These are phyloP conservation scores for Globisporangium polare DNA, from an alignment of 352 stramenopile species.

Conservation along the genomic window DNA sequence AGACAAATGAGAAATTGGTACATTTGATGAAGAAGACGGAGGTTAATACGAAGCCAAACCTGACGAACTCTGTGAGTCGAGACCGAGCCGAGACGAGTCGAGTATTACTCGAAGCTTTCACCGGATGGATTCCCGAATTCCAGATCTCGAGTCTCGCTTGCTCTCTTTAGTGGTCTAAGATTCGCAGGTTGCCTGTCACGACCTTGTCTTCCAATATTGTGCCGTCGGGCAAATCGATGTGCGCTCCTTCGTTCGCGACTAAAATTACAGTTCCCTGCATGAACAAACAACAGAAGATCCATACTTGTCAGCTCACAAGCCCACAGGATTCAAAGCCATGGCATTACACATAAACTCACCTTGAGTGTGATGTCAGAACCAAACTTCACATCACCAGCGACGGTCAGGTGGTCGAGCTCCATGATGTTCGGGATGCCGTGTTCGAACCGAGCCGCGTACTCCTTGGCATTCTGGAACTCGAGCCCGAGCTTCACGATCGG, in stretches of 20 bases:
- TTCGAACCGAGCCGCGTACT: constrained; percentile 86
- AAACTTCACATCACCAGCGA: constrained; percentile 92
- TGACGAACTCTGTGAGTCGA: background rate
- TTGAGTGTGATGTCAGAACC: constrained; percentile 91
- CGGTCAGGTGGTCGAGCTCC: constrained; percentile 92
- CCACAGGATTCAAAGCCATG: background rate
- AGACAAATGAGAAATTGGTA: background rate
- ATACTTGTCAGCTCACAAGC: background rate
- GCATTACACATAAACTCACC: constrained; percentile 29
- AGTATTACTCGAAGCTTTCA: background rate
- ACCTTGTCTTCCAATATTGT: constrained; percentile 94
- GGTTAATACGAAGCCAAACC: background rate
- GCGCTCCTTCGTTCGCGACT: constrained; percentile 91
- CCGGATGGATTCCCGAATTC: too few relatives aligned
- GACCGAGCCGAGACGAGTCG: background rate
- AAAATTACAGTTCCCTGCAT: constrained; percentile 92
- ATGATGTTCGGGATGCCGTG: constrained; percentile 91
- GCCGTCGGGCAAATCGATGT: constrained; percentile 92
- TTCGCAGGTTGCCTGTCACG: constrained; percentile 91
- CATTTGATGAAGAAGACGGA: background rate
- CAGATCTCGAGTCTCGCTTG: background rate
- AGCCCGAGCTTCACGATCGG: constrained; percentile 92
- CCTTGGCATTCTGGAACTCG: constrained; percentile 87
- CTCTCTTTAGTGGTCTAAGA: constrained; percentile 88
- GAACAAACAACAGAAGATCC: constrained; percentile 1